Conservation (phyloP, 2,329 filamentous ascomycete species). For the Fonsecaea pedrosoi region DNA sequence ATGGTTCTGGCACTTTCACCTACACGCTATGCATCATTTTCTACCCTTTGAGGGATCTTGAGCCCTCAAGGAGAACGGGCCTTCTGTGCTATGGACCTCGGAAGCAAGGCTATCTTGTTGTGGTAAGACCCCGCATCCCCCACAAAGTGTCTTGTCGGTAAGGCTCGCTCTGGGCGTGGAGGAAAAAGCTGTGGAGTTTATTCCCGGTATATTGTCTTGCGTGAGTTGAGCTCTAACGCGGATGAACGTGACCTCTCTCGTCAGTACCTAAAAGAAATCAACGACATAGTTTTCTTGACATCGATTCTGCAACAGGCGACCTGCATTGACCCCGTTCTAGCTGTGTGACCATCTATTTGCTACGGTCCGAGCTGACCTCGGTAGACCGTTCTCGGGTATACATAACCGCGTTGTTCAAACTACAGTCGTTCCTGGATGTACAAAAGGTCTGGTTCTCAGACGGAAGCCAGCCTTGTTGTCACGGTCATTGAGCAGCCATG, state of each 20-base stretch:
- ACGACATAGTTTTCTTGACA: neutral
- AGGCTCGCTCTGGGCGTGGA: neutral
- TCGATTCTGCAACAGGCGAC: neutral
- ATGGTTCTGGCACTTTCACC: neutral
- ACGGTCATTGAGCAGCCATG: neutral
- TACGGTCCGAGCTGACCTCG: constrained; percentile 5
- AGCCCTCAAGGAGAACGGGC: neutral
- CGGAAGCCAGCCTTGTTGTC: neutral
- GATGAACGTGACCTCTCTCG: neutral
- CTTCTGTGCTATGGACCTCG: neutral
- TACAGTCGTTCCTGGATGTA: neutral
- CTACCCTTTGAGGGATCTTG: neutral
- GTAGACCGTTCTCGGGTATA: neutral
- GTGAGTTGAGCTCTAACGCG: neutral
- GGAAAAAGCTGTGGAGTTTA: neutral
- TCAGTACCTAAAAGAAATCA: neutral
- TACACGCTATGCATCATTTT: neutral
- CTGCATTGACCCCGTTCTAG: neutral
- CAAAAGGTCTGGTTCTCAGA: neutral
- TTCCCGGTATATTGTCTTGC: neutral
- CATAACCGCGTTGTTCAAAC: neutral
- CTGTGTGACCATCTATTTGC: neutral
- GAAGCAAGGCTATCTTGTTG: constrained; percentile 6
- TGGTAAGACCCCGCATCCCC: neutral
- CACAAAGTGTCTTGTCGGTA: neutral